Base-by-base conservation (phyloP, 441 rosid species). In the Mallotus repandus region DNA sequence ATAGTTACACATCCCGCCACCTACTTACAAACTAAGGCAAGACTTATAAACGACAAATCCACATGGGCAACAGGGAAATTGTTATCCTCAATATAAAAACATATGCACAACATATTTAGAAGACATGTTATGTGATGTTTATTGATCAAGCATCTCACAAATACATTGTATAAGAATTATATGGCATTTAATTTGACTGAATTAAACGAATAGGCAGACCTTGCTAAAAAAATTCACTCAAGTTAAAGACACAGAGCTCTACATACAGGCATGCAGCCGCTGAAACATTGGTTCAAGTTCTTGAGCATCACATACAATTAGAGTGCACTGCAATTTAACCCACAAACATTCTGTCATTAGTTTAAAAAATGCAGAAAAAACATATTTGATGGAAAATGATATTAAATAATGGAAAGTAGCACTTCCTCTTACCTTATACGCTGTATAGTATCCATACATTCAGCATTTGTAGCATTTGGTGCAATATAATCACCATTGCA, bases 401-500 rank as follows among this genome's bases (percentile, higher is more conserved):
- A n/a, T n/a, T 25, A 0, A 25, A 25, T 1, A 25, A 25, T 25
- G 29, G 29, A 25, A 25, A 25, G 29, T 25, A 25, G 29, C 29
- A 25, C 29, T 25, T 25, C 29, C 68, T 62, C 70, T 55, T 14
- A 71, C 67, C 76, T 35, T 5, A 74, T 76, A 55, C 25, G 71
- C 41, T 41, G 46, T 19, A 74, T 74, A 14, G 32, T 43, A 22
- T 58, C 43, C 56, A 69, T 64, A 46, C 81, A 74, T 0, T 38
- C 67, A 35, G 69, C 68, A 35, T 58, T 64, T 75, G 50, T 69
- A 19, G 32, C n/a, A 58, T 72, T 58, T 68, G 66, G 73, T 41
- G 66, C 16, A 50, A 55, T 9, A 56, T 68, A 60, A 66, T 65
- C 75, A 4, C 78, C 75, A 2, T 35, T 38, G 61, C 81, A 78